Percentiles rank a stretch among this genome's conserved stretches.
Evolutionary conservation across 768 basidiomycete species (phyloP).

Genomic region (Lactarius indigo): DNA sequence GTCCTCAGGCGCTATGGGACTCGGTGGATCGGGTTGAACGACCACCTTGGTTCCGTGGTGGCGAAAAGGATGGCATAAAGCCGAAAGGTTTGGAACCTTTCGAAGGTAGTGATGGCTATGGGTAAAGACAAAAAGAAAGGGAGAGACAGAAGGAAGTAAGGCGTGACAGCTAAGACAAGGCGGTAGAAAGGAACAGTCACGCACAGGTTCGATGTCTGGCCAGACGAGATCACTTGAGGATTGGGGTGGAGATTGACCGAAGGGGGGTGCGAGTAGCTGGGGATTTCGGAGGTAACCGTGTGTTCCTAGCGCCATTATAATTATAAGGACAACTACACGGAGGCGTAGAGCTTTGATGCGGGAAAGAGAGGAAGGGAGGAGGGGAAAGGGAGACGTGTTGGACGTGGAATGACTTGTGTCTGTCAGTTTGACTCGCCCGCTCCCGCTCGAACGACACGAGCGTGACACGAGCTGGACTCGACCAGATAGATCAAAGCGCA

Average conservation of each 20-base stretch:
- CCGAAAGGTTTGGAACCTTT: constrained; percentile 37
- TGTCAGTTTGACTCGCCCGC: background rate
- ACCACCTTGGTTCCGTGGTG: constrained; percentile 25
- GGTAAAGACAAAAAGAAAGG: background rate
- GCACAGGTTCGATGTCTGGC: constrained; percentile 25
- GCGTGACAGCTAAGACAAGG: background rate
- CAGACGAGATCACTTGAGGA: constrained; percentile 8
- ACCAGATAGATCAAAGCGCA: background rate
- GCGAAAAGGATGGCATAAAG: constrained; percentile 41
- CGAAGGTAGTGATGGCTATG: constrained; percentile 44
- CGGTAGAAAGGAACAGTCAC: constrained; percentile 1
- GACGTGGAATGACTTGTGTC: background rate
- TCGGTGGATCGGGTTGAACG: constrained; percentile 31
- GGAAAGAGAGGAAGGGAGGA: no score
- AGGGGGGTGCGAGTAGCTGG: constrained; percentile 2
- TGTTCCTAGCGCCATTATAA: constrained; percentile 19
- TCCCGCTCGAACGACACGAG: background rate
- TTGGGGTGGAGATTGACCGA: constrained; percentile 13
- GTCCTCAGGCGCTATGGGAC: constrained; percentile 31
- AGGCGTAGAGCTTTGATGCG: background rate
- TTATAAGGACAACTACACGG: background rate
- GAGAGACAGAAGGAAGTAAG: background rate
- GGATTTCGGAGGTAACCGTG: constrained; percentile 17
- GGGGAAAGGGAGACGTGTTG: background rate
- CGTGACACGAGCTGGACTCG: background rate